These are phyloP conservation scores for Penstemon eatonii DNA, from an alignment of 257 asterid genomes.

Conservation along the genomic window DNA sequence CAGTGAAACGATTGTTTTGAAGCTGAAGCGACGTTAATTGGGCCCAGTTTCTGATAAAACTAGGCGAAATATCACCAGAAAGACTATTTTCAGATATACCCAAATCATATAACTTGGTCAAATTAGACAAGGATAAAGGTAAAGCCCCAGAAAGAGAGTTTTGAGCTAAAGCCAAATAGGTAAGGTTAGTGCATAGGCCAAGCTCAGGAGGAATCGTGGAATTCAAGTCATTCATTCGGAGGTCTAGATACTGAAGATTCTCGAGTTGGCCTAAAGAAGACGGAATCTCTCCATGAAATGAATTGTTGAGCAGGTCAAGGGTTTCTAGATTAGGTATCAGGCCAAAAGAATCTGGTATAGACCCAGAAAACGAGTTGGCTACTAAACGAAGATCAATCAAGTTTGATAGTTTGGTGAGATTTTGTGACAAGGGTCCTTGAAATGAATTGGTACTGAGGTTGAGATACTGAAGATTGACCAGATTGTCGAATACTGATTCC, in stretches of 20 bases:
- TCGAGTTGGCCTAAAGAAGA: constrained; percentile 41
- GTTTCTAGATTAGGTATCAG: constrained; percentile 37
- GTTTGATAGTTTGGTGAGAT: constrained; percentile 44
- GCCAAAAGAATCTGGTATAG: constrained; percentile 46
- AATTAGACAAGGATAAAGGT: constrained; percentile 65
- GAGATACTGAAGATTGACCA: constrained; percentile 52
- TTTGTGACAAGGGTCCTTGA: constrained; percentile 54
- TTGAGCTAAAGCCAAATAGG: constrained; percentile 42
- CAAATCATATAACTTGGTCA: constrained; percentile 46
- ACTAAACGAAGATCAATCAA: constrained; percentile 49
- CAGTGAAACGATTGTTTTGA: constrained; percentile 52
- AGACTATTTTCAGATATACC: constrained; percentile 65
- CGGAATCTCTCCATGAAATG: constrained; percentile 54
- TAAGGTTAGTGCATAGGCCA: constrained; percentile 44
- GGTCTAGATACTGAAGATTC: constrained; percentile 40
- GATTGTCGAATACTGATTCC: constrained; percentile 46
- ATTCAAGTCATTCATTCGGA: constrained; percentile 32
- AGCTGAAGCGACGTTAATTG: constrained; percentile 61
- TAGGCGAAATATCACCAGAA: constrained; percentile 54
- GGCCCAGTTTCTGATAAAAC: constrained; percentile 55
- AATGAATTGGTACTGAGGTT: constrained; percentile 49
- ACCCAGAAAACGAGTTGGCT: constrained; percentile 49
- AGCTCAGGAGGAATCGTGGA: constrained; percentile 52
- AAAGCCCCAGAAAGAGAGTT: constrained; percentile 57
- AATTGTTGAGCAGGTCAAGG: constrained; percentile 53